phyloP scores from a whole-genome alignment of 805 yeast genomes.

The Isabelozyma rhagii region DNA sequence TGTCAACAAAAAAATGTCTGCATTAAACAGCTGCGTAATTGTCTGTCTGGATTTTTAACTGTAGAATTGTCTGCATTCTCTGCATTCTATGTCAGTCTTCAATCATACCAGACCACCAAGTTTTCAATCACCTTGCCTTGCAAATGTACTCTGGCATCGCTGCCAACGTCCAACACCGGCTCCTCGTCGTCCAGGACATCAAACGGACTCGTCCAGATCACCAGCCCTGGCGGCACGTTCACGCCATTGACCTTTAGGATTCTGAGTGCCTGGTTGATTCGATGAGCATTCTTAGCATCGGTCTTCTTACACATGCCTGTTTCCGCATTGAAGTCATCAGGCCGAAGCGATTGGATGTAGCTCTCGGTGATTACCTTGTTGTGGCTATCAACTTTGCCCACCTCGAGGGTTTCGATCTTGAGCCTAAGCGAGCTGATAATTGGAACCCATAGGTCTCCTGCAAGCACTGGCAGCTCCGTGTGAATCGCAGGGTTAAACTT shows the following conservation, averaged over 20 bases:
- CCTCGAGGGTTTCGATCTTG: conserved; percentile 42
- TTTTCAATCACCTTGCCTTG: conserved; percentile 30
- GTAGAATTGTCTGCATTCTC: too few species aligned
- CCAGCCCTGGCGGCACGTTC: conserved; percentile 14
- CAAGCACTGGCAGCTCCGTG: conserved; percentile 9
- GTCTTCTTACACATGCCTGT: not conserved
- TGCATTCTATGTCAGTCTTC: not conserved
- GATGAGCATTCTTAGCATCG: conserved; percentile 2
- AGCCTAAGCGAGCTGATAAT: conserved; percentile 42
- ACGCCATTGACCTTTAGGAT: conserved; percentile 33
- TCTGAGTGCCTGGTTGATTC: conserved; percentile 15
- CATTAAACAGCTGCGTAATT: too few species aligned
- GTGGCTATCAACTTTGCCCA: conserved; percentile 37
- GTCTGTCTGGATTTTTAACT: too few species aligned
- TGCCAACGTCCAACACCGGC: conserved; percentile 13
- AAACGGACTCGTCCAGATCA: conserved; percentile 31
- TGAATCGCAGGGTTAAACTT: conserved; percentile 13
- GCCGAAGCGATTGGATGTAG: conserved; percentile 12
- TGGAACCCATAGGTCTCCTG: conserved; percentile 37
- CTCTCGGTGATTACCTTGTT: conserved; percentile 31
- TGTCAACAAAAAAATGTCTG: too few species aligned
- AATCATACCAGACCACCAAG: conserved; percentile 19
- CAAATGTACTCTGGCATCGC: conserved; percentile 20
- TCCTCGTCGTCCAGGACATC: conserved; percentile 3
- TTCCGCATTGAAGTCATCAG: conserved; percentile 3